Conservation (phyloP, 2,329 filamentous ascomycete genomes). For the Leptographium galeiforme region DNA sequence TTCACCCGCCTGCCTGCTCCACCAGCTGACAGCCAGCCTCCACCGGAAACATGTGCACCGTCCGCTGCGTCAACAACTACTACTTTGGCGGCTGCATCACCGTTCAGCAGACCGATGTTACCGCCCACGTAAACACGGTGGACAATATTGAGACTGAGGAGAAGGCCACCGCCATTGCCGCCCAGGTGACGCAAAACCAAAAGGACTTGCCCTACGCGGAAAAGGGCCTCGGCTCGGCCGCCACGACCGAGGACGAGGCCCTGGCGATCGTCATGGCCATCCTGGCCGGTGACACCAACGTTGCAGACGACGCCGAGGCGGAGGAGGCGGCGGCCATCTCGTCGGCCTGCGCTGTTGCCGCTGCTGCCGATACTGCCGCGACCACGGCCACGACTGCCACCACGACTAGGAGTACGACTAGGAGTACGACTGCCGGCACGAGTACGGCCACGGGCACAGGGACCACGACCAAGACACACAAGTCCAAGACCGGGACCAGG, state of each 20-base stretch:
- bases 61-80: slow-evolving; percentile 1
- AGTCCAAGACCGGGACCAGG: neutral
- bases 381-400: no score
- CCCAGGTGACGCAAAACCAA: slow-evolving; percentile 1
- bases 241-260: neutral
- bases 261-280: neutral
- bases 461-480: neutral
- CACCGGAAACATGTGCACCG: slow-evolving; percentile 3
- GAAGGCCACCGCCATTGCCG: neutral
- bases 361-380: neutral
- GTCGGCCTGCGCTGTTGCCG: neutral
- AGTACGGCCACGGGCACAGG: neutral
- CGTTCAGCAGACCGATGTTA: slow-evolving; percentile 1
- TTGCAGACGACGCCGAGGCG: neutral
- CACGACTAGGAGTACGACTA: neutral
- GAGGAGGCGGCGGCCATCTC: neutral
- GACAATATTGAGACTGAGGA: neutral
- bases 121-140: neutral
- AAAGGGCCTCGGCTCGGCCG: neutral
- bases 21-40: neutral
- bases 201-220: neutral
- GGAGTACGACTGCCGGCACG: neutral
- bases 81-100: slow-evolving; percentile 3
- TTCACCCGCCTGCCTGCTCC: neutral
- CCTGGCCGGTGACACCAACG: neutral